Percentiles rank a stretch among this genome's conserved stretches.
phyloP scores from a whole-genome alignment of 2,329 filamentous ascomycete genomes.

The Graphilbum ipis-grandicollis region DNA sequence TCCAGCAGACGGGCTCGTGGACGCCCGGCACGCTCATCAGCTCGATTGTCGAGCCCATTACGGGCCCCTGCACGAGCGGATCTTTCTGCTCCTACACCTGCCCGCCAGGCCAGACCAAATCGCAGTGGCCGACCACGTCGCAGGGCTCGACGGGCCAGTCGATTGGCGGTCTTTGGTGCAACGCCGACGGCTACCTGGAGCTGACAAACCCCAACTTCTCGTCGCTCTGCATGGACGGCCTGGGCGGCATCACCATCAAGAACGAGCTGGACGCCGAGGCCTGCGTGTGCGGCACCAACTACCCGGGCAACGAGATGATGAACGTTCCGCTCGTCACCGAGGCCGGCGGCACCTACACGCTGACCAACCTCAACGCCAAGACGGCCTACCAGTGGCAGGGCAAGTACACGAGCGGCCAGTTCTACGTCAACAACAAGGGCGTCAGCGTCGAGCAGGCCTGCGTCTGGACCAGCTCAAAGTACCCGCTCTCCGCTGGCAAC shows the following conservation, averaged over 20 bases:
- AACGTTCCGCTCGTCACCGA: constrained; percentile 54
- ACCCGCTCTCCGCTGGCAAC: constrained; percentile 51
- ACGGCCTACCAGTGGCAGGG: constrained; percentile 67
- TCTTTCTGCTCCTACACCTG: constrained; percentile 86
- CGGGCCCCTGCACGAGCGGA: constrained; percentile 42
- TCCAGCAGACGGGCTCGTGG: constrained; percentile 45
- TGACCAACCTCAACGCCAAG: constrained; percentile 59
- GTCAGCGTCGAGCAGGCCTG: constrained; percentile 51
- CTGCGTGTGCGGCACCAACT: constrained; percentile 84
- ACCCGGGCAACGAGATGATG: constrained; percentile 83
- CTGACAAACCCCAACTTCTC: constrained; percentile 52
- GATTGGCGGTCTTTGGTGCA: constrained; percentile 75
- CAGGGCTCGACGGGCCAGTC: constrained; percentile 75
- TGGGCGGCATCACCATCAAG: constrained; percentile 51
- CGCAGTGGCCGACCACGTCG: constrained; percentile 58
- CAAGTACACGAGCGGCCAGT: constrained; percentile 70
- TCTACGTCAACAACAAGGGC: constrained; percentile 85
- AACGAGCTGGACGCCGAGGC: constrained; percentile 55
- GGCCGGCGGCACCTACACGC: constrained; percentile 37
- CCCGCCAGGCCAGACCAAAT: constrained; percentile 79
- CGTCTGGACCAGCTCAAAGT: constrained; percentile 43
- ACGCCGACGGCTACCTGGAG: constrained; percentile 51
- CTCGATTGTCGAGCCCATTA: constrained; percentile 46
- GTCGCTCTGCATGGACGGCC: constrained; percentile 60
- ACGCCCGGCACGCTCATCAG: constrained; percentile 35